phyloP scores from a whole-genome alignment of 2,329 filamentous ascomycete species.

The Exophiala oligosperma region DNA sequence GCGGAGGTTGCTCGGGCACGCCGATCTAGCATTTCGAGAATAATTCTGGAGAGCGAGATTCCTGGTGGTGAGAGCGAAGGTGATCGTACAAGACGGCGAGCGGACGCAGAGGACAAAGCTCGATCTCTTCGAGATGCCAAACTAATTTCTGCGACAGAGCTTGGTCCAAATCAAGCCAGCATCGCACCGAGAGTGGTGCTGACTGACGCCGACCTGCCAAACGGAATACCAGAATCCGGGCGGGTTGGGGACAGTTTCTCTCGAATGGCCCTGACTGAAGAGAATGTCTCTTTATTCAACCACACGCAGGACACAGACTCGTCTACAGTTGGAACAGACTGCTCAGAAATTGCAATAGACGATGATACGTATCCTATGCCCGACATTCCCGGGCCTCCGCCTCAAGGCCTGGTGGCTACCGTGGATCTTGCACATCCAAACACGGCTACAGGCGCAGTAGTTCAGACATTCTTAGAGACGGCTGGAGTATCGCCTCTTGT shows the following conservation, averaged over 20 bases:
- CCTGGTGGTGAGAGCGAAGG: slow-evolving; percentile 35
- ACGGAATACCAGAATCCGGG: background rate
- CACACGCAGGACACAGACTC: slow-evolving; percentile 5
- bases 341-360: slow-evolving; percentile 2
- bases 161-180: background rate
- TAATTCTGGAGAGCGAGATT: slow-evolving; percentile 30
- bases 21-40: slow-evolving; percentile 29
- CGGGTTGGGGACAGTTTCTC: background rate
- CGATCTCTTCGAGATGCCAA: slow-evolving; percentile 56
- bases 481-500: background rate
- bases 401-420: slow-evolving; percentile 8
- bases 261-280: slow-evolving; percentile 47
- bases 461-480: slow-evolving; percentile 3
- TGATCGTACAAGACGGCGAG: slow-evolving; percentile 48
- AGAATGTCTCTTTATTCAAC: slow-evolving; percentile 53
- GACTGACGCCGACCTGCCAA: background rate
- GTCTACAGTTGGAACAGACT: background rate
- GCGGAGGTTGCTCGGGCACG: slow-evolving; percentile 33
- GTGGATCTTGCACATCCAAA: slow-evolving; percentile 3
- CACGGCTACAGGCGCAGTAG: slow-evolving; percentile 6
- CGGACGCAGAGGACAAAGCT: slow-evolving; percentile 56
- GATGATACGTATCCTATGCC: background rate
- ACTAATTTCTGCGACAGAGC: slow-evolving; percentile 49
- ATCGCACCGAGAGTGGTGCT: slow-evolving; percentile 5
- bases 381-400: slow-evolving; percentile 23